phyloP scores from a whole-genome alignment of 106 monocot species.

The Dactylorhiza incarnata region DNA sequence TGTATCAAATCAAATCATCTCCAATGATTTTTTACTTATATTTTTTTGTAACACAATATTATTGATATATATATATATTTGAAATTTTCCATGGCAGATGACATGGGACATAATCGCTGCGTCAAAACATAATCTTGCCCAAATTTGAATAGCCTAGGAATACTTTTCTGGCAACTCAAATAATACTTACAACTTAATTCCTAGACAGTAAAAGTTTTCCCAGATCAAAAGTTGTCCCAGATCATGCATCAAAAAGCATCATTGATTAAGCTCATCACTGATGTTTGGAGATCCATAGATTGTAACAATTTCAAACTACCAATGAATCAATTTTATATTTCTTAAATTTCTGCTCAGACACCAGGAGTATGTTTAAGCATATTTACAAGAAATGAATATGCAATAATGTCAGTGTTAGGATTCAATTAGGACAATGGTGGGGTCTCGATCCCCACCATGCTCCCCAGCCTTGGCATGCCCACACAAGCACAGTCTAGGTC shows the following conservation, averaged over 20 bases:
- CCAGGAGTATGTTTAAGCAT: neutral
- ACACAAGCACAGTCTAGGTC: neutral
- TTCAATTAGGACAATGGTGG: neutral
- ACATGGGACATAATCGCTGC: neutral
- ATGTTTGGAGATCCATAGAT: neutral
- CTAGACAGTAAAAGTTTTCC: neutral
- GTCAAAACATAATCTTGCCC: neutral
- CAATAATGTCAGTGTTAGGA: neutral
- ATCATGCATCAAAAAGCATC: neutral
- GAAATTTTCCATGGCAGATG: neutral
- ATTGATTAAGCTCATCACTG: neutral
- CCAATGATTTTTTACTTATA: neutral
- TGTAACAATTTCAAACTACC: neutral
- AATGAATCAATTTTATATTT: too few species aligned
- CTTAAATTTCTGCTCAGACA: neutral
- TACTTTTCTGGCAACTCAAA: neutral
- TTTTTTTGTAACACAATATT: neutral
- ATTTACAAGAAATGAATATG: neutral
- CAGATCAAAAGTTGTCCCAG: neutral
- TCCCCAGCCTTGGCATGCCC: neutral
- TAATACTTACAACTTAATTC: neutral
- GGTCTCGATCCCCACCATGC: neutral
- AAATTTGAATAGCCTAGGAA: neutral
- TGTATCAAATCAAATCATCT: conserved; percentile 40
- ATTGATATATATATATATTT: neutral